phyloP scores from a whole-genome alignment of 2,329 filamentous ascomycete genomes.

The Nemania sp. region DNA sequence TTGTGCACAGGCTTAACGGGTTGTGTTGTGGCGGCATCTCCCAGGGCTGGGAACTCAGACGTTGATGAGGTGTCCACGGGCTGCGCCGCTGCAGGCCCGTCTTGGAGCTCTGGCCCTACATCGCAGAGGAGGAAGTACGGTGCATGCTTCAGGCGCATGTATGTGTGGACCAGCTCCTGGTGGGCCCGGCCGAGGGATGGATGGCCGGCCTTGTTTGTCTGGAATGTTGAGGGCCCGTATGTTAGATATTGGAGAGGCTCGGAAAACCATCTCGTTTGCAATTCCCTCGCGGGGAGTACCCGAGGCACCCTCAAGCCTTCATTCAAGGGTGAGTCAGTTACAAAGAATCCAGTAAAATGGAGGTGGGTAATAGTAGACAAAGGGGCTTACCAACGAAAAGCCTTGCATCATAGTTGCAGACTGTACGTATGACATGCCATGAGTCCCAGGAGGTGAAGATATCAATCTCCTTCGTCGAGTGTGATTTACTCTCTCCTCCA shows the following conservation, averaged over 20 bases:
- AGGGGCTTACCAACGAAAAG: slow-evolving; percentile 81
- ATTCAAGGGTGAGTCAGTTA: slow-evolving; percentile 45
- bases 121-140: slow-evolving; percentile 75
- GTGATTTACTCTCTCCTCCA: slow-evolving; percentile 50
- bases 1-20: slow-evolving; percentile 59
- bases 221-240: slow-evolving; percentile 66
- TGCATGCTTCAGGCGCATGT: slow-evolving; percentile 72
- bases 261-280: slow-evolving; percentile 76
- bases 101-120: slow-evolving; percentile 62
- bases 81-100: slow-evolving; percentile 50
- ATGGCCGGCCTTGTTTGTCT: slow-evolving; percentile 69
- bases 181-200: slow-evolving; percentile 72
- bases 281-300: slow-evolving; percentile 67
- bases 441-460: slow-evolving; percentile 89
- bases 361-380: neutral
- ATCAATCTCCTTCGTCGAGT: slow-evolving; percentile 68
- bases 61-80: slow-evolving; percentile 55
- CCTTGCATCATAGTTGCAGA: slow-evolving; percentile 86
- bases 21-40: slow-evolving; percentile 67
- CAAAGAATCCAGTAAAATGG: neutral
- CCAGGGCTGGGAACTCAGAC: slow-evolving; percentile 75
- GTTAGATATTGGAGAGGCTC: slow-evolving; percentile 75
- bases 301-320: slow-evolving; percentile 69
- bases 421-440: slow-evolving; percentile 87
- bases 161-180: slow-evolving; percentile 70